Conservation (phyloP, 1,139 yeast species). For the Geotrichum aggregatum region DNA sequence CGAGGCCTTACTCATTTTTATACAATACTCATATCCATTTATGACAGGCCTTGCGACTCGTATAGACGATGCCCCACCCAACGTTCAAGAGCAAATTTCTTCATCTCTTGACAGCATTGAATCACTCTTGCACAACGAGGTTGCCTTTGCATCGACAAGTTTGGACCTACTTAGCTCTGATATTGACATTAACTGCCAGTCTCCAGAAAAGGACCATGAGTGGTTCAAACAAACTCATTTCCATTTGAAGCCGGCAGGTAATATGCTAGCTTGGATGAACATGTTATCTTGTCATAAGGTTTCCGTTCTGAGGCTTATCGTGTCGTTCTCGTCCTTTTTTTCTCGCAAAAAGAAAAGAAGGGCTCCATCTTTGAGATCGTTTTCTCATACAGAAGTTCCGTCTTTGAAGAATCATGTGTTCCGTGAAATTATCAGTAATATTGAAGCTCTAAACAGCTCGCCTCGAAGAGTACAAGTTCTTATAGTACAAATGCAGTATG, state of each 20-base stretch:
- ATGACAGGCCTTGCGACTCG: constrained; percentile 1
- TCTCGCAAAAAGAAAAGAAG: constrained; percentile 1
- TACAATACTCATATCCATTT: constrained; percentile 17
- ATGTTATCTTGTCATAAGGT: constrained; percentile 14
- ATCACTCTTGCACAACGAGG: neutral
- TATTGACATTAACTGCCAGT: constrained; percentile 11
- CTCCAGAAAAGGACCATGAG: neutral
- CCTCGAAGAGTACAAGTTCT: constrained; percentile 8
- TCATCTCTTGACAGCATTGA: constrained; percentile 2
- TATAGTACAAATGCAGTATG: constrained; percentile 10
- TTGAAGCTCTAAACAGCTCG: neutral
- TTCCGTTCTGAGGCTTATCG: neutral
- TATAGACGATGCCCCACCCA: constrained; percentile 13
- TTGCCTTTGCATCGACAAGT: neutral
- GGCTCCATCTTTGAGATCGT: neutral
- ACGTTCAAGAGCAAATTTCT: constrained; percentile 9
- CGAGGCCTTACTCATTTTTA: constrained; percentile 10
- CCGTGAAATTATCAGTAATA: neutral
- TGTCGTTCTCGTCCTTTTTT: constrained; percentile 3
- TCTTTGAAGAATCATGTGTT: constrained; percentile 9
- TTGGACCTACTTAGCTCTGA: constrained; percentile 6
- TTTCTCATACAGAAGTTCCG: neutral
- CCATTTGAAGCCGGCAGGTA: constrained; percentile 12
- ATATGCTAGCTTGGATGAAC: constrained; percentile 13
- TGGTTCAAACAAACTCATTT: constrained; percentile 12